Conservation (phyloP, 1,284 basidiomycete genomes). For the Leccinum variabile region DNA sequence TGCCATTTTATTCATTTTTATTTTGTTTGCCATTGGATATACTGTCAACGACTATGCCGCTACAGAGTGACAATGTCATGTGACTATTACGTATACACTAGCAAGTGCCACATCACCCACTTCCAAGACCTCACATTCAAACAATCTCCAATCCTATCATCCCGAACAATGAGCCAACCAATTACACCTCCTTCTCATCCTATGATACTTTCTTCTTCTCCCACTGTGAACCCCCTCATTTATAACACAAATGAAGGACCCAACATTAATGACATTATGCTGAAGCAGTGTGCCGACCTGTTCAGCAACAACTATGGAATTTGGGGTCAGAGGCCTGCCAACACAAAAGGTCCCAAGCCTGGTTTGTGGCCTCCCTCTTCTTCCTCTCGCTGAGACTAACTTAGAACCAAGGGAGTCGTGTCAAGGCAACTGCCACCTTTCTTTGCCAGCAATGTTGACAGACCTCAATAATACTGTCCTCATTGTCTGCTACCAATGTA, state of each 20-base stretch:
- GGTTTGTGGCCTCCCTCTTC: background rate
- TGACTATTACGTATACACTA: too few relatives aligned
- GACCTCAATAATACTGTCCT: background rate
- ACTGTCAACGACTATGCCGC: too few relatives aligned
- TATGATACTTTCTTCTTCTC: background rate
- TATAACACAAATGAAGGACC: background rate
- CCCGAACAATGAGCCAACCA: background rate
- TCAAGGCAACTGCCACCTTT: background rate
- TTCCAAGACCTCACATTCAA: too few relatives aligned
- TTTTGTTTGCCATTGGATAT: too few relatives aligned
- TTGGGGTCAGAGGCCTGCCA: background rate
- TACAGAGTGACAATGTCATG: too few relatives aligned
- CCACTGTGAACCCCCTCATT: background rate
- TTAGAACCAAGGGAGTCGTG: background rate
- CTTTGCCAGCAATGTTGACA: background rate
- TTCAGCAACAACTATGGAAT: slow-evolving; percentile 1
- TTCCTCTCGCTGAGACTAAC: background rate
- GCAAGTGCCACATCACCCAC: too few relatives aligned
- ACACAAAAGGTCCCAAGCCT: slow-evolving; percentile 1
- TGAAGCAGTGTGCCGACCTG: background rate
- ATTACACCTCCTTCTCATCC: background rate
- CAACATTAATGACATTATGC: background rate
- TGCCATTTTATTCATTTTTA: too few relatives aligned
- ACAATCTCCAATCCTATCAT: background rate
- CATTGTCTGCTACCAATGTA: background rate